phyloP scores from a whole-genome alignment of 257 asterid species.

The Mitragyna speciosa region DNA sequence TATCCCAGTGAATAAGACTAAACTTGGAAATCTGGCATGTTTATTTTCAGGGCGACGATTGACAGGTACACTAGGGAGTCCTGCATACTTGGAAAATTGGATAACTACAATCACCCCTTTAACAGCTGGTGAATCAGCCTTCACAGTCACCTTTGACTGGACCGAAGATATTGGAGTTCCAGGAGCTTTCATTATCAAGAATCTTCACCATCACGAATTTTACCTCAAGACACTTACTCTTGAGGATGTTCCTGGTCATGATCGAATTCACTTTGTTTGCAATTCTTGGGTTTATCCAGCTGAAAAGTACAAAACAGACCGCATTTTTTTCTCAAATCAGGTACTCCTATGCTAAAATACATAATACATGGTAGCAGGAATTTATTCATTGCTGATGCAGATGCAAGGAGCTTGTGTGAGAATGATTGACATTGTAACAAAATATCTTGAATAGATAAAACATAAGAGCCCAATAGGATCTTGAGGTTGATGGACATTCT shows the following conservation, averaged over 20 bases:
- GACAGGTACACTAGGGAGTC: slow-evolving; percentile 49
- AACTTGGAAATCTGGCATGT: background rate
- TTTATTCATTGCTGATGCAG: background rate
- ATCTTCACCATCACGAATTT: slow-evolving; percentile 64
- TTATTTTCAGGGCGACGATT: slow-evolving; percentile 31
- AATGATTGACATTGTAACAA: background rate
- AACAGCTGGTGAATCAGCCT: slow-evolving; percentile 37
- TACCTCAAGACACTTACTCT: slow-evolving; percentile 69
- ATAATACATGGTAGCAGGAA: background rate
- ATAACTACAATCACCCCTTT: slow-evolving; percentile 27
- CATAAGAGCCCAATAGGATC: no score
- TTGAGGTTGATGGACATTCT: no score
- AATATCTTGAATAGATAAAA: background rate
- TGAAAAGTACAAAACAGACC: slow-evolving; percentile 45
- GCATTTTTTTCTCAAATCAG: slow-evolving; percentile 72
- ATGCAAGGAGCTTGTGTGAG: background rate
- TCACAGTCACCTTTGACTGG: slow-evolving; percentile 65
- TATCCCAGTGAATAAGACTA: no score
- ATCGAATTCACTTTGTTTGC: slow-evolving; percentile 64
- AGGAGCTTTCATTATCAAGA: slow-evolving; percentile 54
- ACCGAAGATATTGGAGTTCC: slow-evolving; percentile 58
- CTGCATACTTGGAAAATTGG: slow-evolving; percentile 58
- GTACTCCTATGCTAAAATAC: slow-evolving; percentile 18
- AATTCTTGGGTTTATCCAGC: slow-evolving; percentile 80
- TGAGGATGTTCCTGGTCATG: slow-evolving; percentile 60